Percentiles rank a stretch among this genome's conserved stretches.
Conservation (phyloP, 2,329 filamentous ascomycete genomes). For the Leptographium procerum region DNA sequence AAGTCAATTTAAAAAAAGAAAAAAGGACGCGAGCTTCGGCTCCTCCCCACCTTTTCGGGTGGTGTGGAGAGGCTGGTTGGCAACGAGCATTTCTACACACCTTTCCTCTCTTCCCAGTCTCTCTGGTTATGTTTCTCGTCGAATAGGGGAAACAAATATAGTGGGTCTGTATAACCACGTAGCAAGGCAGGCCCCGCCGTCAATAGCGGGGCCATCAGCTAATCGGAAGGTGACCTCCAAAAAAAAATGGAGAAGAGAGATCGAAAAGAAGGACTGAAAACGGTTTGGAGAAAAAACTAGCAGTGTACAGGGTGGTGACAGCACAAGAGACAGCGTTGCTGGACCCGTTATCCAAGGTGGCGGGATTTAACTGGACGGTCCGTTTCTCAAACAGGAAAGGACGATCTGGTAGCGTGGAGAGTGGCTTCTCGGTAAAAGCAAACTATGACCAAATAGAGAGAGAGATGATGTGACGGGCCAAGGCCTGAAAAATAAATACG, state of each 20-base stretch:
- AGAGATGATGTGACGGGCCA: neutral
- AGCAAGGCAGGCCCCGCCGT: neutral
- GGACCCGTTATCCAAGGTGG: neutral
- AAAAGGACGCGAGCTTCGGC: neutral
- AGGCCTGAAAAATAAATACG: neutral
- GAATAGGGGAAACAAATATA: neutral
- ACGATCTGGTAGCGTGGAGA: neutral
- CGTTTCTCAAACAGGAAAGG: neutral
- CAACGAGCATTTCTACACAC: neutral
- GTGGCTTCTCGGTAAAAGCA: neutral
- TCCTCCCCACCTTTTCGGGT: neutral
- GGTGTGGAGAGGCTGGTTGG: neutral
- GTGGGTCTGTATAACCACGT: neutral
- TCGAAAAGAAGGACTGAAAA: neutral
- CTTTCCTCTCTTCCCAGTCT: neutral
- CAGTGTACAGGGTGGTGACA: neutral
- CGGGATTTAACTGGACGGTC: neutral
- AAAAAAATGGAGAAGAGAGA: neutral
- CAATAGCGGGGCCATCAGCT: neutral
- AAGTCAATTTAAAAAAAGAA: neutral
- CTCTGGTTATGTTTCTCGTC: neutral
- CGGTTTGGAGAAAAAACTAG: neutral
- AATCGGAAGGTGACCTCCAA: neutral
- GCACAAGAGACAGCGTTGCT: neutral
- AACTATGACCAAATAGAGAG: neutral